Evolutionary conservation across 2,329 filamentous ascomycete genomes (phyloP).

Genomic region (Fusarium subtropicale): DNA sequence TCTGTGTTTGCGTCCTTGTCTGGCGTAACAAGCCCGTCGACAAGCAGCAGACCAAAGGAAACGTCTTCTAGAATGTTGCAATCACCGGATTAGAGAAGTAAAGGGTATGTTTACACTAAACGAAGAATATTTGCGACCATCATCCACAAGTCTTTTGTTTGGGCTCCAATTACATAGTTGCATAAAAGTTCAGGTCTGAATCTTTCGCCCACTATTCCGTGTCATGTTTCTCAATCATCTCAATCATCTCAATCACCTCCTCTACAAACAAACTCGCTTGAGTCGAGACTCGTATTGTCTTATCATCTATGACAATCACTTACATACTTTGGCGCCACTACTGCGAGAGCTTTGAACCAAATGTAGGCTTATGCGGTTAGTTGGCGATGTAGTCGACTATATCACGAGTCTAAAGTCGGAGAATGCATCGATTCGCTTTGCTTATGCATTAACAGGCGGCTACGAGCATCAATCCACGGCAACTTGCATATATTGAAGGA

Average conservation of each 20-base stretch:
- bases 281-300: too few relatives aligned
- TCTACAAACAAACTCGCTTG: too few relatives aligned
- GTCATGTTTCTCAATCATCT: background rate
- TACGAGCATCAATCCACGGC: background rate
- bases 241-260: background rate
- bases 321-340: background rate
- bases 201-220: background rate
- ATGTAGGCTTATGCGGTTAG: background rate
- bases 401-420: background rate
- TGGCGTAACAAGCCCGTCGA: slow-evolving; percentile 63
- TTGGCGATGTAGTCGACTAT: background rate
- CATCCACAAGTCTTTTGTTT: background rate
- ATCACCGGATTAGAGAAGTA: background rate
- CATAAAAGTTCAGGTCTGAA: background rate
- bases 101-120: background rate
- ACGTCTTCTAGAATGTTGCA: slow-evolving; percentile 56
- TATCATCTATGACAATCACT: background rate
- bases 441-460: background rate
- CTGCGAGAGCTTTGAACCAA: background rate
- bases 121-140: background rate
- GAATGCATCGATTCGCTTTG: background rate
- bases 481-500: slow-evolving; percentile 5
- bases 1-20: slow-evolving; percentile 57
- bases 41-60: slow-evolving; percentile 63
- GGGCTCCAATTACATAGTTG: background rate